Conservation (phyloP, 1,284 basidiomycete genomes). For the Ganoderma lucidum region DNA sequence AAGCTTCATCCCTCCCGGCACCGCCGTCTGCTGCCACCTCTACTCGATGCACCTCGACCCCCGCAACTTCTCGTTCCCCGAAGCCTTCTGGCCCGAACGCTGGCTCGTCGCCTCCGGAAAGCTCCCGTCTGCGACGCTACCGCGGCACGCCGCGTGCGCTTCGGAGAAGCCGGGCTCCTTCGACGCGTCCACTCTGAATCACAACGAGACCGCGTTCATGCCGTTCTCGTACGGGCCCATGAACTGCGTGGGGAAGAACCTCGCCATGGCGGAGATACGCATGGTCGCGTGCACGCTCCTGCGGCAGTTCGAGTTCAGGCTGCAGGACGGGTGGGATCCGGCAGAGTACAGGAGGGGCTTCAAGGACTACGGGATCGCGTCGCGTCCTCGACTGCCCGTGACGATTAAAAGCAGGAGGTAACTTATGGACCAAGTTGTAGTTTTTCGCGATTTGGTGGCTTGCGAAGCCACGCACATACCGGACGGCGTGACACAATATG, state of each 20-base stretch:
- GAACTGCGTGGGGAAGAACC: slow-evolving; percentile 42
- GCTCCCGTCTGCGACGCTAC: background rate
- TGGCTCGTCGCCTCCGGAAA: slow-evolving; percentile 34
- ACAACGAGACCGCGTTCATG: slow-evolving; percentile 36
- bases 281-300: slow-evolving; percentile 21
- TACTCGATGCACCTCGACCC: slow-evolving; percentile 40
- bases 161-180: background rate
- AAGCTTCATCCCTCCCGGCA: slow-evolving; percentile 38
- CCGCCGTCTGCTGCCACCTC: slow-evolving; percentile 30
- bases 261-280: slow-evolving; percentile 35
- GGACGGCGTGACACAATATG: background rate
- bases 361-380: slow-evolving; percentile 3
- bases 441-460: background rate
- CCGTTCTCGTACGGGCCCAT: slow-evolving; percentile 40
- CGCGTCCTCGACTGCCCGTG: slow-evolving; percentile 2
- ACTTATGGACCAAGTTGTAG: background rate
- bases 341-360: slow-evolving; percentile 1
- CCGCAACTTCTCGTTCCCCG: slow-evolving; percentile 39
- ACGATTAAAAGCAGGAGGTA: background rate
- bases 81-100: slow-evolving; percentile 40
- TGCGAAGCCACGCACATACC: background rate
- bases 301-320: slow-evolving; percentile 10
- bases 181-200: slow-evolving; percentile 17
- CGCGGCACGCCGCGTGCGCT: background rate
- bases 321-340: slow-evolving; percentile 7